Evolutionary conservation across 2,329 filamentous ascomycete species (phyloP), one percentile per base, ranked within the genome.

Genomic region (Pestalotiopsis sp.): DNA sequence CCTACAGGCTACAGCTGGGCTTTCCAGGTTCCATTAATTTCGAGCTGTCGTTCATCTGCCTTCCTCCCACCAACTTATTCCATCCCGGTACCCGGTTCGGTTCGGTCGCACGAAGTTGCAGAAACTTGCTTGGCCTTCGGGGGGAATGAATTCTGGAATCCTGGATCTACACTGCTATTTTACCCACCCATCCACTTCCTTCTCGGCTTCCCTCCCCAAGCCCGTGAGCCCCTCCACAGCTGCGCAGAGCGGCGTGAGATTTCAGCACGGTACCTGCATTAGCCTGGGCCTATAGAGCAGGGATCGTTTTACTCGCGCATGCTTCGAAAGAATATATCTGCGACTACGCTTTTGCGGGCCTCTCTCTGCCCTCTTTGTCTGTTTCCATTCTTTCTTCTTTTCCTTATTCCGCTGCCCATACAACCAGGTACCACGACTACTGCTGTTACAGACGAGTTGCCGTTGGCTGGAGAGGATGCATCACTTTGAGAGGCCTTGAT

Each of bases 241-340:
- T 56, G n/a, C 59, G 62, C 39, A 23, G 36, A 27, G 38, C 49
- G n/a, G 59, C 31, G 58, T 63, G 66, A 39, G 39, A 62, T 63
- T 62, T 56, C 31, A 52, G 17, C 45, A 52, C 56, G 49, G 66
- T 69, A 66, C 68, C 68, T 69, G 68, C 68, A 69, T 69, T 67
- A 68, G 67, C 38, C 57, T 62, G 63, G 7, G 31, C 36, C 23
- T 68, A 64, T 64, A 68, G 57, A 45, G n/a, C 67, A 66, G 41
- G 58, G 66, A 57, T 64, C 52, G 57, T 39, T 39, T 36, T n/a
- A 49, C 57, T 25, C 58, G 62, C 61, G 39, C 58, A 39, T 5
- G 31, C 23, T 39, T 62, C 58, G 57, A 58, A 13, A 58, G 39
- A 67, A 62, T 67, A 67, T 67, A 67, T 67, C 27, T 63, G 66